A percentile compares a stretch with the other conserved stretches of the same genome.
These are phyloP conservation scores for Metschnikowia peoriensis DNA, from an alignment of 805 yeast genomes.

Conservation along the genomic window DNA sequence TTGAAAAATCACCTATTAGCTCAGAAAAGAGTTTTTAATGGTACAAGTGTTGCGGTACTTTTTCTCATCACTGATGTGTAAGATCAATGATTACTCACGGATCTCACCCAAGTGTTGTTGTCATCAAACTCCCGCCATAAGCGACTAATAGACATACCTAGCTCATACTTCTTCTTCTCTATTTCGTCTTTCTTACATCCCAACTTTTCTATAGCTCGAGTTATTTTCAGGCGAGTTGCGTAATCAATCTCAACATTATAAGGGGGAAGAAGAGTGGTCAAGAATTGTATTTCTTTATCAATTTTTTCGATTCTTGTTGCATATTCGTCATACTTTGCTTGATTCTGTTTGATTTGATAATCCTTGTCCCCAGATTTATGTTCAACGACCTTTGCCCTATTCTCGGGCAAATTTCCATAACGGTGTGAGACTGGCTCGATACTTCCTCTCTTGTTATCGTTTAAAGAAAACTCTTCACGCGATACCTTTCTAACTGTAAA, in stretches of 20 bases:
- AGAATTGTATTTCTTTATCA: constrained; percentile 39
- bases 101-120: constrained; percentile 42
- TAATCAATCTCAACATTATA: constrained; percentile 44
- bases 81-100: constrained; percentile 20
- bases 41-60: no score
- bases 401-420: constrained; percentile 21
- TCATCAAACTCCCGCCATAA: constrained; percentile 44
- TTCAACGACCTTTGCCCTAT: constrained; percentile 11
- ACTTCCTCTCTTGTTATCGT: background rate
- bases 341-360: constrained; percentile 19
- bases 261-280: constrained; percentile 41
- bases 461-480: constrained; percentile 7
- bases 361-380: constrained; percentile 12
- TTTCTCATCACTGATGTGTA: background rate
- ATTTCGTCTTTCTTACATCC: constrained; percentile 40
- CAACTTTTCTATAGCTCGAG: constrained; percentile 39
- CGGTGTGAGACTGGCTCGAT: constrained; percentile 7
- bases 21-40: no score
- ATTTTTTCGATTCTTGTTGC: constrained; percentile 33
- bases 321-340: constrained; percentile 36
- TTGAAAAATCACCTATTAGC: no score
- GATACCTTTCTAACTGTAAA: constrained; percentile 23
- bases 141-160: constrained; percentile 42
- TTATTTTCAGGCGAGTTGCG: constrained; percentile 38
- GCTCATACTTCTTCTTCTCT: constrained; percentile 38